phyloP scores from a whole-genome alignment of 2,329 filamentous ascomycete genomes.

The Monilinia polystroma region DNA sequence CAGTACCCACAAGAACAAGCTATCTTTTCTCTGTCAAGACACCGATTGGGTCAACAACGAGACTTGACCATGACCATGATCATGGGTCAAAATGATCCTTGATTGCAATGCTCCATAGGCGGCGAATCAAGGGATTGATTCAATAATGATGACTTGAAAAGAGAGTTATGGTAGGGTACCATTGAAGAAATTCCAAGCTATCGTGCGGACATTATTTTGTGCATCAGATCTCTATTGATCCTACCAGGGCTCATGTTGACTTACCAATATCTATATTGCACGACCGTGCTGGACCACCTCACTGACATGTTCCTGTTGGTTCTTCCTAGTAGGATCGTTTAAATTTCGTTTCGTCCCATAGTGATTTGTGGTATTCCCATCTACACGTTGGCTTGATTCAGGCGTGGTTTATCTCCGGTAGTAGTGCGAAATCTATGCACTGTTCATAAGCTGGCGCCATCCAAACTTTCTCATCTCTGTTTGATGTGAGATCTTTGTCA shows the following conservation, averaged over 20 bases:
- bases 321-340: neutral
- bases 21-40: neutral
- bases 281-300: neutral
- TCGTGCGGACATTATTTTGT: neutral
- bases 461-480: neutral
- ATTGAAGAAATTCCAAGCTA: slow-evolving; percentile 6
- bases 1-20: slow-evolving; percentile 5
- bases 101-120: slow-evolving; percentile 7
- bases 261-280: neutral
- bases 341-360: slow-evolving; percentile 14
- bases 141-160: neutral
- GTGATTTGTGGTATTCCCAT: neutral
- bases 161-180: neutral
- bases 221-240: slow-evolving; percentile 10
- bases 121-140: slow-evolving; percentile 10
- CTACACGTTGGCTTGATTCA: slow-evolving; percentile 2
- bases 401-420: neutral
- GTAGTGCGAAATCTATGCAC: slow-evolving; percentile 6
- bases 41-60: slow-evolving; percentile 22
- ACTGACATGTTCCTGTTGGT: neutral
- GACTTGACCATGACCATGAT: slow-evolving; percentile 6
- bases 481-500: slow-evolving; percentile 11
- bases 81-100: slow-evolving; percentile 20
- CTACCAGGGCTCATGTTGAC: neutral
- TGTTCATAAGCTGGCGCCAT: slow-evolving; percentile 17